phyloP scores from a whole-genome alignment of 1,284 basidiomycete genomes.

The Cutaneotrichosporon arboriforme region DNA sequence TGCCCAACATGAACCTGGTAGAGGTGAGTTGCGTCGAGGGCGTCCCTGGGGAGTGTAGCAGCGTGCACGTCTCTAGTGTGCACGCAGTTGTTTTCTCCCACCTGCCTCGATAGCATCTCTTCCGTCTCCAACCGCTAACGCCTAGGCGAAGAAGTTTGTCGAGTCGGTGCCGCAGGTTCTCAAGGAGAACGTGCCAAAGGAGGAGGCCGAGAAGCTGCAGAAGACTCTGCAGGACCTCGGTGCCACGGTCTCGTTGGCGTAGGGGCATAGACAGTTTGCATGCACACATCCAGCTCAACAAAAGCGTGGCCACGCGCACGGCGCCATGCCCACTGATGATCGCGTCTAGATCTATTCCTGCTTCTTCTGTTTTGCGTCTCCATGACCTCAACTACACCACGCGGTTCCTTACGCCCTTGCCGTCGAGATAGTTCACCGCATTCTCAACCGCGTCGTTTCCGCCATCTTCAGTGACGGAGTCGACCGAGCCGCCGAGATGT shows the following conservation, averaged over 20 bases:
- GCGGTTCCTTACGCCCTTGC: slow-evolving; percentile 28
- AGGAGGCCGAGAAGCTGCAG: slow-evolving; percentile 96
- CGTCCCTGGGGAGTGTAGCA: no score
- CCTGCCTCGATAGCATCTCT: no score
- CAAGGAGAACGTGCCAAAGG: slow-evolving; percentile 95
- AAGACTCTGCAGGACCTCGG: slow-evolving; percentile 84
- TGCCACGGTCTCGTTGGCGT: slow-evolving; percentile 67
- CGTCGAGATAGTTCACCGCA: slow-evolving; percentile 37
- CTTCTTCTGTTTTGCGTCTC: neutral
- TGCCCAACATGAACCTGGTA: slow-evolving; percentile 90
- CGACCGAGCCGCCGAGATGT: slow-evolving; percentile 41
- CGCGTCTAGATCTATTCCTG: neutral
- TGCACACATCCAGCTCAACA: slow-evolving; percentile 21
- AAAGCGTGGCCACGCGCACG: neutral
- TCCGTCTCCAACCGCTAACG: slow-evolving; percentile 1
- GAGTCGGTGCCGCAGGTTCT: slow-evolving; percentile 89
- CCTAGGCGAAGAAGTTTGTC: slow-evolving; percentile 97
- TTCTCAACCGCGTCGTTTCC: slow-evolving; percentile 38
- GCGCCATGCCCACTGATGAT: neutral
- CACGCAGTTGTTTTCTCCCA: neutral
- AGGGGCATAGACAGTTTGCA: slow-evolving; percentile 6
- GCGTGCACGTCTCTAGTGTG: no score
- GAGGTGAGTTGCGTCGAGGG: slow-evolving; percentile 62
- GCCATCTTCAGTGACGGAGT: slow-evolving; percentile 27
- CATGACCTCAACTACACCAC: slow-evolving; percentile 30